phyloP scores from a whole-genome alignment of 805 yeast genomes.

The Nakazawaea populi region DNA sequence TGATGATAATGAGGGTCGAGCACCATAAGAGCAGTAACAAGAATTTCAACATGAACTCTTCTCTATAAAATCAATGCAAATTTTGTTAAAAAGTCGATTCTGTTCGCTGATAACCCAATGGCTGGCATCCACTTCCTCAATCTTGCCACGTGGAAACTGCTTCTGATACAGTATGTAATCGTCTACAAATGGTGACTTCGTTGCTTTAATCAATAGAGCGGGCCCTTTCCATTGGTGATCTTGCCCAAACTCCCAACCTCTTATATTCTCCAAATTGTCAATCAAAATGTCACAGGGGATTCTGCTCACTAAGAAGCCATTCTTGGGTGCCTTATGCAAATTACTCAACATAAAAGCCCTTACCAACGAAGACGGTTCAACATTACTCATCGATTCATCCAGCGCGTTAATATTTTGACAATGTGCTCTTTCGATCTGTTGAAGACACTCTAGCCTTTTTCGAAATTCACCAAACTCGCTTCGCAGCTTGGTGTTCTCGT shows the following conservation, averaged over 20 bases:
- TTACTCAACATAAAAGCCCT: conserved; percentile 74
- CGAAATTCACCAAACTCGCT: conserved; percentile 25
- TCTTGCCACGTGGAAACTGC: conserved; percentile 60
- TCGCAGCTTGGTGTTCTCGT: conserved; percentile 10
- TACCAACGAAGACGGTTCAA: conserved; percentile 53
- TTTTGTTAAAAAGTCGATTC: conserved; percentile 62
- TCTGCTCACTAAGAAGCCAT: conserved; percentile 28
- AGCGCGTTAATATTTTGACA: conserved; percentile 28
- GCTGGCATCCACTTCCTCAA: conserved; percentile 69
- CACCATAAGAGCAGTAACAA: too few species aligned
- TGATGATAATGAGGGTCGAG: too few species aligned
- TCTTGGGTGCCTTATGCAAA: conserved; percentile 23
- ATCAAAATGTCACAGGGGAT: conserved; percentile 67
- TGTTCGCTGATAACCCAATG: conserved; percentile 91
- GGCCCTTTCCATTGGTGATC: conserved; percentile 60
- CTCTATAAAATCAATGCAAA: conserved; percentile 43
- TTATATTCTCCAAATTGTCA: conserved; percentile 53
- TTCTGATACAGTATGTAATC: conserved; percentile 11
- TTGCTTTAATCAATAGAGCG: conserved; percentile 69
- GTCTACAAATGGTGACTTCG: conserved; percentile 42
- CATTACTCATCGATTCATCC: conserved; percentile 48
- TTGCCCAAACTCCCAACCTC: conserved; percentile 61
- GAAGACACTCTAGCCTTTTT: conserved; percentile 4
- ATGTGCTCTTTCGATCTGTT: background rate
- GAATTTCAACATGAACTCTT: background rate